Evolutionary conservation across 768 basidiomycete genomes (phyloP), one percentile per base, ranked within the genome.

Genomic region (Gymnopilus junonius): DNA sequence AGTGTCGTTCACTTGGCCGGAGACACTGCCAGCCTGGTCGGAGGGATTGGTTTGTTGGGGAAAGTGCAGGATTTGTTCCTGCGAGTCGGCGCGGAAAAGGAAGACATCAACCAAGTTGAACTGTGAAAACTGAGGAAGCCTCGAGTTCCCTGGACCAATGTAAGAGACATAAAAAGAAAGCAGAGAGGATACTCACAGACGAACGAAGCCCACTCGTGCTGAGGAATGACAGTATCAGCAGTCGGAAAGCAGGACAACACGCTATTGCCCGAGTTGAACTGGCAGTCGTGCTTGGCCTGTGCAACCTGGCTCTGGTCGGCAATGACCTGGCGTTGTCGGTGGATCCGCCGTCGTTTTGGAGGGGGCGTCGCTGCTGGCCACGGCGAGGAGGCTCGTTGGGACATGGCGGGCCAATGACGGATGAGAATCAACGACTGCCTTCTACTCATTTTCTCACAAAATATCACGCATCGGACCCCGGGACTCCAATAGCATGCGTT

Each of bases 231-330:
- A 21, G 85, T 85, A 61, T 82, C 76, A 8, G 74, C 53, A 0
- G 78, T 80, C 10, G 95, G 95, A 71, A 83, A 95, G 73, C 95
- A 96, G 8, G 93, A 92, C 43, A 88, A 82, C 63, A 93, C 79
- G 51, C 85, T 75, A 78, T 95, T 95, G 64, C 87, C 87, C 23
- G 88, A 86, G 62, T 75, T 71, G 50, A 84, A 29, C 71, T 89
- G 69, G 70, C 91, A 93, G 60, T 80, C 51, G 6, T 35, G 43
- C 69, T 77, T 70, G 8, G 91, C 91, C 74, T 81, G 37, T 0
- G 64, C 74, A 55, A 83, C 77, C 65, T 68, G 42, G 20, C 50
- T 46, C 65, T 71, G 70, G 74, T 81, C 81, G 4, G 77, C 70
- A 17, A 83, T 76, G 10, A 75, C 68, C 63, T 83, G 82, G 56